Base-by-base conservation (phyloP, 305 asterid species). In the Fraxinus paxiana region DNA sequence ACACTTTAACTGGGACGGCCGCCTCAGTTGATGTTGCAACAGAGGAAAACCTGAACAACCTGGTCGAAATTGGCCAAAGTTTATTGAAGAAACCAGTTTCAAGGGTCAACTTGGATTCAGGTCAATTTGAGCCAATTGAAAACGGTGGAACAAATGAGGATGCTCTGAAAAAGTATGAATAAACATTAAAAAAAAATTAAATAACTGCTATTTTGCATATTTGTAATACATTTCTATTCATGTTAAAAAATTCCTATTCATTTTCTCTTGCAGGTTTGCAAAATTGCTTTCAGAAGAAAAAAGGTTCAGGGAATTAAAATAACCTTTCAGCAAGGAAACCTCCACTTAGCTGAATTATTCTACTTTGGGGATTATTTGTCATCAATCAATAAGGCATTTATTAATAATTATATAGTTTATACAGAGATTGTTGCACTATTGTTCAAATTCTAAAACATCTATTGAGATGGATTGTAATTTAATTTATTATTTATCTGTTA, bases 21-120 rank as follows among this genome's bases (percentile, higher is more conserved):
- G 78, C 86, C 6, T 82, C 88, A 10, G 82, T 85, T 37, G 94
- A 90, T 61, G 59, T 86, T 6, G 80, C 93, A 41, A 90, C 92
- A 2, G 43, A 73, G 80, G 82, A 82, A 35, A 90, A 90, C 73
- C 20, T 90, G 83, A 35, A 83, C 10, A 83, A 81, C 3, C 75
- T 90, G 9, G 88, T 82, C 0, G 48, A 76, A 38, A 82, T 76
- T 24, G 92, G 92, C 0, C 63, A 79, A 2, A 74, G 2, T 0
- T 54, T 90, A 13, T 54, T 89, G 83, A 77, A 83, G 22, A 88
- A 85, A 28, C 86, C 90, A 48, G 84, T 84, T 67, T 87, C 91
- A 10, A 82, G 90, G 77, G 72, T 86, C 0, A 85, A 90, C 79
- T 5, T 87, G 9, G 80, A 80, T 1, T 88, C 90, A 0, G 93